Conservation (phyloP, 495 filamentous ascomycete species). For the Talaromyces nanjingensis region DNA sequence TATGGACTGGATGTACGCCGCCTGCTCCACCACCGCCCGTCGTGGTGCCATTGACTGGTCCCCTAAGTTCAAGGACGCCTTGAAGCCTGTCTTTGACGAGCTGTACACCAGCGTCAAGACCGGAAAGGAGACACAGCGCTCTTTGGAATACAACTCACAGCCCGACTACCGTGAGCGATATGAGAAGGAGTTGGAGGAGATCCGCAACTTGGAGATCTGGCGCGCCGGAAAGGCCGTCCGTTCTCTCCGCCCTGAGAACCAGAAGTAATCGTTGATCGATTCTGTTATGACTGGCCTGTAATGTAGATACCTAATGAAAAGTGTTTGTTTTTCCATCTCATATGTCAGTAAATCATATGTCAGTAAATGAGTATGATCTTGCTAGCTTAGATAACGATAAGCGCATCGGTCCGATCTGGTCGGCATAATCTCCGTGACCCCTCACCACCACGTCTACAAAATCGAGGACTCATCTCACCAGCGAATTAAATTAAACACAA, state of each 20-base stretch:
- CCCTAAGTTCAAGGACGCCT: conserved; percentile 82
- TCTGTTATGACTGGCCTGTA: conserved; percentile 6
- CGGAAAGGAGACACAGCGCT: conserved; percentile 86
- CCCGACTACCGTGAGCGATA: conserved; percentile 92
- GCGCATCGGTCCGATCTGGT: not conserved
- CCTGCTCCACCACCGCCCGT: conserved; percentile 96
- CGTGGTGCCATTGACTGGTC: conserved; percentile 99
- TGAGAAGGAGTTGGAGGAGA: conserved; percentile 94
- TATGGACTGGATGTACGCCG: conserved; percentile 99
- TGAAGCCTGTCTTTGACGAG: conserved; percentile 97
- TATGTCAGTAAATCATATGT: not conserved
- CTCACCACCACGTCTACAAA: not conserved
- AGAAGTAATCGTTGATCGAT: conserved; percentile 52
- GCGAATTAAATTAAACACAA: not conserved
- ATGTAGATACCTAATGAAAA: conserved; percentile 14
- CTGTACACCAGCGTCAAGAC: conserved; percentile 87
- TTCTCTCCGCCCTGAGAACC: conserved; percentile 87
- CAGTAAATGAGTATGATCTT: not conserved
- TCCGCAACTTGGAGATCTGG: conserved; percentile 97
- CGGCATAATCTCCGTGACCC: not conserved
- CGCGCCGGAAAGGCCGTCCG: conserved; percentile 94
- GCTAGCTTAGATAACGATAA: not conserved
- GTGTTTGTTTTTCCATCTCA: conserved; percentile 1
- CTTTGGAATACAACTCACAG: conserved; percentile 91
- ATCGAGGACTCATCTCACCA: not conserved